Percentiles rank a stretch among this genome's conserved stretches.
These are phyloP conservation scores for Fragaria vesca DNA, from an alignment of 306 rosid genomes.

Conservation along the genomic window DNA sequence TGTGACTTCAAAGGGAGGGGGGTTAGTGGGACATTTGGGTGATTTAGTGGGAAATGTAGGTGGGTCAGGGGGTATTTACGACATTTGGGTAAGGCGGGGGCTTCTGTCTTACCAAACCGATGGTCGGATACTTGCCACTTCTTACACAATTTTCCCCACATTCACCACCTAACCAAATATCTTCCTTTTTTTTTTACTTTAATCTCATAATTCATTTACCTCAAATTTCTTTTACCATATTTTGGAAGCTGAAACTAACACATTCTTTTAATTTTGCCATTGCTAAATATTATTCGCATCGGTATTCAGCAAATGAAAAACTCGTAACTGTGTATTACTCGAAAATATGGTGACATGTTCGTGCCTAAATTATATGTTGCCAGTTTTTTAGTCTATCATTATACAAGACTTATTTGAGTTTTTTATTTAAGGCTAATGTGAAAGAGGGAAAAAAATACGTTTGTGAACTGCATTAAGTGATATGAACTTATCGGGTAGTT, in stretches of 20 bases:
- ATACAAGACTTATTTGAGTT: too few species aligned
- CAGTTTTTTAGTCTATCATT: too few species aligned
- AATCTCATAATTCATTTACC: not conserved
- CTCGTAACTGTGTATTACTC: not conserved
- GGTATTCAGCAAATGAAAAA: too few species aligned
- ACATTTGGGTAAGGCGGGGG: not conserved
- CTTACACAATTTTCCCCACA: not conserved
- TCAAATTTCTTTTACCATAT: not conserved
- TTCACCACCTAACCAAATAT: not conserved
- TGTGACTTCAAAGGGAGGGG: not conserved
- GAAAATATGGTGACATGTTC: too few species aligned
- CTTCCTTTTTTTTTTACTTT: not conserved
- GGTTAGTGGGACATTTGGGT: not conserved
- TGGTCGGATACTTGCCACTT: not conserved
- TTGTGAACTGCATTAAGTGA: too few species aligned
- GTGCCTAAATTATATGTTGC: too few species aligned
- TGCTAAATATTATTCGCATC: not conserved
- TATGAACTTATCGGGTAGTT: too few species aligned
- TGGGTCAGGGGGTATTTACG: not conserved
- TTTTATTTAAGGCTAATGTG: too few species aligned
- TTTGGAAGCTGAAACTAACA: not conserved
- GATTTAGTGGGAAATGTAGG: not conserved
- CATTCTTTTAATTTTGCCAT: not conserved
- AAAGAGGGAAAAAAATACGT: too few species aligned
- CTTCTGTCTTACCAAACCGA: slow-evolving; percentile 11